These are phyloP conservation scores for Blastocrithidia nonstop DNA, from an alignment of 208 protist species.

Conservation along the genomic window DNA sequence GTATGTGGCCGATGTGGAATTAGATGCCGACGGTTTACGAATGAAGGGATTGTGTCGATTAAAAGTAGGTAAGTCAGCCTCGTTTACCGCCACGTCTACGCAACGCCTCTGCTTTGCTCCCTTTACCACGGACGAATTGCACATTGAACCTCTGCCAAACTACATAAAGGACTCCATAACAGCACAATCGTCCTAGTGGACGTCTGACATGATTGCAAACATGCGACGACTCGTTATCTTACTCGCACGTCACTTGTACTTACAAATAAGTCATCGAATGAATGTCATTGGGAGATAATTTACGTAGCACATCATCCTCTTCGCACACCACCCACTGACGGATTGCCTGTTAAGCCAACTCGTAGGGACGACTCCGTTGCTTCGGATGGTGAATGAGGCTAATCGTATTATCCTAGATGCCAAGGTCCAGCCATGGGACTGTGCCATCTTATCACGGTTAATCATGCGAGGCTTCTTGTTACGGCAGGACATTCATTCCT, in stretches of 20 bases:
- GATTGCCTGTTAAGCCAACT: conserved; percentile 31
- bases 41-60: conserved; percentile 47
- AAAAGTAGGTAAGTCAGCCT: conserved; percentile 27
- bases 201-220: conserved; percentile 23
- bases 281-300: conserved; percentile 23
- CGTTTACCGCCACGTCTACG: conserved; percentile 35
- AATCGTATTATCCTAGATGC: conserved; percentile 43
- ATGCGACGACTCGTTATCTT: conserved; percentile 78
- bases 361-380: conserved; percentile 25
- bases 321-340: conserved; percentile 56
- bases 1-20: neutral
- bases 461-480: conserved; percentile 50
- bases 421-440: conserved; percentile 57
- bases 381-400: conserved; percentile 41
- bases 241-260: conserved; percentile 71
- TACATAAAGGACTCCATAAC: conserved; percentile 41
- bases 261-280: conserved; percentile 44
- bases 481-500: conserved; percentile 15
- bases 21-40: conserved; percentile 55
- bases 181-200: conserved; percentile 14
- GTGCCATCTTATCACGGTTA: conserved; percentile 37
- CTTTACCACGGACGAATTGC: conserved; percentile 24
- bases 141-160: conserved; percentile 70
- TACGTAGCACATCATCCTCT: conserved; percentile 44
- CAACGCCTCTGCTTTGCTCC: conserved; percentile 21